Evolutionary conservation across 768 basidiomycete genomes (phyloP).

Genomic region (Russula vinacea): DNA sequence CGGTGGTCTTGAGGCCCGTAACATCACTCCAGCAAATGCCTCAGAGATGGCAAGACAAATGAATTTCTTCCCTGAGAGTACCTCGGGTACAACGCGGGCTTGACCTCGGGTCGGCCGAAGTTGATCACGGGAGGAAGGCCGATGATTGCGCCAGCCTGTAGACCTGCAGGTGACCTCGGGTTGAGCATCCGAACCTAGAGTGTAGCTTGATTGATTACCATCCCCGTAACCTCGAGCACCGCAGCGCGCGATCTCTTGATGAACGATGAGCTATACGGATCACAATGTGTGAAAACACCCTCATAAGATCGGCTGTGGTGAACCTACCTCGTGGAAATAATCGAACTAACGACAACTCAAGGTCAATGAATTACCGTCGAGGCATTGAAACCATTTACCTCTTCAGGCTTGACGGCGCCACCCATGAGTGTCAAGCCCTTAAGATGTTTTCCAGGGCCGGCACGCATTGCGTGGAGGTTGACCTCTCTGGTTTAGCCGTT

Average conservation of each 20-base stretch:
- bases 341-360: slow-evolving; percentile 51
- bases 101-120: slow-evolving; percentile 65
- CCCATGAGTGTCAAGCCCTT: slow-evolving; percentile 73
- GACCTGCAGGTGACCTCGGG: slow-evolving; percentile 40
- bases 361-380: background rate
- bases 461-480: slow-evolving; percentile 83
- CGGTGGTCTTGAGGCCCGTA: slow-evolving; percentile 70
- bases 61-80: slow-evolving; percentile 72
- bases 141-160: slow-evolving; percentile 74
- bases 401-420: slow-evolving; percentile 73
- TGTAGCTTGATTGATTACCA: slow-evolving; percentile 37
- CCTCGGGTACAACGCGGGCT: slow-evolving; percentile 56
- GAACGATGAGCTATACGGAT: slow-evolving; percentile 40
- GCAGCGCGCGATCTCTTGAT: slow-evolving; percentile 42
- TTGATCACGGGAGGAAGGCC: slow-evolving; percentile 83
- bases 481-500: slow-evolving; percentile 44
- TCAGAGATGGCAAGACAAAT: slow-evolving; percentile 88
- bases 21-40: slow-evolving; percentile 89
- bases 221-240: slow-evolving; percentile 80
- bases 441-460: slow-evolving; percentile 88
- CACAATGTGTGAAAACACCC: slow-evolving; percentile 7
- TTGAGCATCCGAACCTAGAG: background rate
- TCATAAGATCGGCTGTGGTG: background rate
- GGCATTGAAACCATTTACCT: slow-evolving; percentile 40
- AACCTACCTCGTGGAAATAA: slow-evolving; percentile 74